Conservation (phyloP, 2,329 filamentous ascomycete genomes). For the Arthrobotrys musiformis region DNA sequence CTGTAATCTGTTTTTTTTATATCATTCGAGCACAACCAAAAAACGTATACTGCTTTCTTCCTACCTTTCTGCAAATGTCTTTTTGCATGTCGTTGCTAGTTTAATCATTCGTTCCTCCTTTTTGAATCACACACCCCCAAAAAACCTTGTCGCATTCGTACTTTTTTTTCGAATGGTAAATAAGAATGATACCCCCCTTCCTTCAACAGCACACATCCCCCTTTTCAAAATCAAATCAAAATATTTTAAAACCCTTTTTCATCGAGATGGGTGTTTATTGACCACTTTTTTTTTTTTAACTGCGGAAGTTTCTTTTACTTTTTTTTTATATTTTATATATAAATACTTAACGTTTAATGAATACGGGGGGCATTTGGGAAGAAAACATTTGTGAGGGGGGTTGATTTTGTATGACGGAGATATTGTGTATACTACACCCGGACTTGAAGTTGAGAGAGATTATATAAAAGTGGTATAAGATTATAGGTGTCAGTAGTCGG, state of each 20-base stretch:
- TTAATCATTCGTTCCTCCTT: background rate
- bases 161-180: constrained; percentile 37
- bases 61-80: background rate
- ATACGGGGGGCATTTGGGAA: too few species aligned
- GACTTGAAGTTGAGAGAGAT: too few species aligned
- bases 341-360: constrained; percentile 30
- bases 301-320: background rate
- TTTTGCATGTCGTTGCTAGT: constrained; percentile 2
- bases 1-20: constrained; percentile 3
- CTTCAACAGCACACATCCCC: constrained; percentile 24
- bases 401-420: background rate
- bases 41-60: constrained; percentile 27
- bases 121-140: background rate
- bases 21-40: constrained; percentile 17
- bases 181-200: constrained; percentile 53
- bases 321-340: background rate
- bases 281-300: background rate
- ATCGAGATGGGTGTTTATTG: background rate
- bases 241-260: background rate
- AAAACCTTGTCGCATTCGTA: background rate
- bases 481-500: too few species aligned
- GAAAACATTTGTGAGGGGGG: too few species aligned
- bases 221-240: too few species aligned
- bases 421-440: background rate
- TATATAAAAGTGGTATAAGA: too few species aligned